Base-by-base conservation (phyloP, 306 rosid genomes). In the Malus fusca region DNA sequence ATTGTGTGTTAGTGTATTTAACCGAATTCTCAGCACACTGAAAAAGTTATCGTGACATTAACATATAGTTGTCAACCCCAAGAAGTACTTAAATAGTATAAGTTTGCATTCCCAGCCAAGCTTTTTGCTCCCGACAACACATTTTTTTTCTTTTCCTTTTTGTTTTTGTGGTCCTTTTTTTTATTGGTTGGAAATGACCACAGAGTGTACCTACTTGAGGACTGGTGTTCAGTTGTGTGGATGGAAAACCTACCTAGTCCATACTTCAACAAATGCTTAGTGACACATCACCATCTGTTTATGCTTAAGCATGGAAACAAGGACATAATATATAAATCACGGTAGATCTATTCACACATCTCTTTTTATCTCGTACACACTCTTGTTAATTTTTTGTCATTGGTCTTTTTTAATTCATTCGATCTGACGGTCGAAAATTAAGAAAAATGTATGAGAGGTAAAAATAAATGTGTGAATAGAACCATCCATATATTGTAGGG, bases 81-180 rank as follows among this genome's bases (percentile, higher is more conserved):
- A 60, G 62, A 12, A n/a, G 25, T 30, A 12, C 71, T 15, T 75
- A 61, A 58, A 31, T 73, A 62, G 79, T 66, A 21, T n/a, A 63
- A 73, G n/a, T 58, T 37, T 30, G 79, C 72, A 76, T 55, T 68
- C 75, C 83, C 51, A 67, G 40, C 37, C 53, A 76, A 66, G 73
- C 65, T 83, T 71, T 71, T 55, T 72, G 69, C 66, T 53, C n/a
- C 48, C 51, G 25, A 43, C 61, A 25, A 65, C 65, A 55, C 69
- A 13, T 6, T 5, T 25, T 25, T 8, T 18, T 64, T 3, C 7
- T 46, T 46, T 13, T 4, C 17, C 7, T 15, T 48, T 48, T 46
- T 14, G 17, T 46, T 46, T 13, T 13, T 12, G 17, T 63, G 58
- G 23, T 12, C 43, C 25, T 30, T 72, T 65, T 64, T 42, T 14